Conservation (phyloP, 257 asterid genomes). For the Leonotis leonurus region DNA sequence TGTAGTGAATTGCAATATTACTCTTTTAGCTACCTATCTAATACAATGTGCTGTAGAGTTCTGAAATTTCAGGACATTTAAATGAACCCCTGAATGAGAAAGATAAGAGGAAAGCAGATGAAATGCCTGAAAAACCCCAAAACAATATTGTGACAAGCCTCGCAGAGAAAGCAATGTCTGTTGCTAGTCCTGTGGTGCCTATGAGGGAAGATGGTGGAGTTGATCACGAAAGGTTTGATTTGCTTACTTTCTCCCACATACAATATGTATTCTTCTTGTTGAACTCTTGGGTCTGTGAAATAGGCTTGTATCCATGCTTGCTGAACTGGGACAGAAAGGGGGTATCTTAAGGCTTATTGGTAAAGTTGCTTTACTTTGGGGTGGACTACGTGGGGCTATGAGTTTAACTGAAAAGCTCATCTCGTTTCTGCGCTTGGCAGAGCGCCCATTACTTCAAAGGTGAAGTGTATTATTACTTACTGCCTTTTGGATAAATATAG, state of each 20-base stretch:
- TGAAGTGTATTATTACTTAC: slow-evolving; percentile 23
- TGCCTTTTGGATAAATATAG: slow-evolving; percentile 4
- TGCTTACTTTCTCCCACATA: not conserved
- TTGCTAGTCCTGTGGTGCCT: slow-evolving; percentile 94
- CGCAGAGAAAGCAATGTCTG: slow-evolving; percentile 95
- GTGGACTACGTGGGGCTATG: slow-evolving; percentile 97
- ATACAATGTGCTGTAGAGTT: slow-evolving; percentile 39
- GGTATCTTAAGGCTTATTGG: slow-evolving; percentile 75
- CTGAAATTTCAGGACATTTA: slow-evolving; percentile 27
- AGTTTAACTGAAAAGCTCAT: slow-evolving; percentile 83
- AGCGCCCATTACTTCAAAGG: slow-evolving; percentile 84
- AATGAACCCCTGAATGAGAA: slow-evolving; percentile 35
- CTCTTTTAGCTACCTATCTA: not conserved
- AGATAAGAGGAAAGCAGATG: slow-evolving; percentile 28
- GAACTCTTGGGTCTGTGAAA: slow-evolving; percentile 22
- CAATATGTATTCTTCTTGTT: slow-evolving; percentile 13
- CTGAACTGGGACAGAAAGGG: slow-evolving; percentile 89
- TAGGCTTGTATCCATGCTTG: slow-evolving; percentile 81
- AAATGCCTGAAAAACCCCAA: slow-evolving; percentile 34
- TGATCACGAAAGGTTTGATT: slow-evolving; percentile 81
- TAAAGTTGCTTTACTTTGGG: slow-evolving; percentile 89
- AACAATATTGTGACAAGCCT: slow-evolving; percentile 63
- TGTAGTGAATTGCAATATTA: not conserved
- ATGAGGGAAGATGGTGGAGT: slow-evolving; percentile 75
- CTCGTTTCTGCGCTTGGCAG: slow-evolving; percentile 69